Base-by-base conservation (phyloP, 2,329 filamentous ascomycete genomes). In the Dactylonectria macrodidyma region DNA sequence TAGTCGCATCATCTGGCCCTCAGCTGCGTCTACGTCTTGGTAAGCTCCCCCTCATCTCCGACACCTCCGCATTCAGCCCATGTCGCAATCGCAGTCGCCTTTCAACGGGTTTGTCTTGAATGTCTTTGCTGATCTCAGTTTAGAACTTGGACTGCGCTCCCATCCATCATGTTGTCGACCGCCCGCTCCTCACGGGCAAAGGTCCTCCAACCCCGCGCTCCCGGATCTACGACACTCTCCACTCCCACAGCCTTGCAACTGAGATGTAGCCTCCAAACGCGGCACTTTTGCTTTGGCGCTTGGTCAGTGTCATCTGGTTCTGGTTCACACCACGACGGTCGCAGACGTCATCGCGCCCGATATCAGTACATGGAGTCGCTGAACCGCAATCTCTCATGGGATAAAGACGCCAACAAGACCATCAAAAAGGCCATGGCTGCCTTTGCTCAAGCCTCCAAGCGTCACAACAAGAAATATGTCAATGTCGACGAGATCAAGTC, bases 261-360 rank as follows among this genome's bases (percentile, higher is more conserved):
- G 24, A 71, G 60, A 59, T 72, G 68, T 56, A 50, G 69, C 10
- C 60, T 69, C 16, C 77, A 78, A 61, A 66, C 50, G 72, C 84
- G 88, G 41, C 75, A 74, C 41, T 87, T 88, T 67, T 84, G 86
- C 66, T 84, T 89, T 66, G 84, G 81, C 59, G 71, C 82, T 19
- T 88, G 86, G 84, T 81, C 83, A 8, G 81, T 80, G 34, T 81
- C 81, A 51, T 71, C 82, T 33, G 82, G 86, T 68, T 76, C 79
- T 14, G 80, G 84, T 19, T 78, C 79, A 19, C 33, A 36, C 22
- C 80, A 82, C 46, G 83, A 87, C 59, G 68, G 83, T 34, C 83
- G 83, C 58, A 84, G 82, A 50, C 86, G 84, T 12, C 80, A 84
- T 67, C 81, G 83, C 60, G 67, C 75, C 4, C 85, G 83, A 51